Evolutionary conservation across 2,329 filamentous ascomycete species (phyloP), one percentile per base, ranked within the genome.

Genomic region (Penicillium sclerotiorum): DNA sequence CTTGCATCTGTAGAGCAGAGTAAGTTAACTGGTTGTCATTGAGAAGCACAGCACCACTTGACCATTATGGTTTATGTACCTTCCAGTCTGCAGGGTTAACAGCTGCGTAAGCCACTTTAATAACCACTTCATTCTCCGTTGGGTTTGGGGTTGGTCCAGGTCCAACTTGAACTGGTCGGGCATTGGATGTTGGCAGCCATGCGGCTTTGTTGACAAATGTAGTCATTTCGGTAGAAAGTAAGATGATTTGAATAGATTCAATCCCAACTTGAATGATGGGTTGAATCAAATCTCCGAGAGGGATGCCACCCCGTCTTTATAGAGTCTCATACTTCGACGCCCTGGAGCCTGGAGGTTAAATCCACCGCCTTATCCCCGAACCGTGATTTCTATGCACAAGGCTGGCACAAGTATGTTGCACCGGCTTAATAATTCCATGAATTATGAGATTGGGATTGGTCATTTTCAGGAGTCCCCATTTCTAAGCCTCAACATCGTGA

Each of bases 71-170:
- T n/a, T 23, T 5, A 21, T 42, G 36, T 22, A 55, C 56, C 40
- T 45, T 56, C 46, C 49, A 53, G 15, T 59, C 56, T 4, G 48
- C 32, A 5, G 56, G 52, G 25, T 57, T 59, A 22, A 59, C 37
- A 18, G 56, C 52, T 11, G 48, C 52, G 21, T 52, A 55, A 6
- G 49, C 43, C 18, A 57, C 54, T 35, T 55, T 50, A 43, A 59
- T 56, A 9, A 59, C 54, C 4, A 59, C 38, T 21, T 59, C 56
- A 22, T 57, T 28, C 23, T 52, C 56, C 7, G 32, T 17, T 1
- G 56, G 56, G 12, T 49, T 32, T 13, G 56, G 49, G 8, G 21
- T 25, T 13, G 56, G 56, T 3, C 49, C 56, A 9, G 40, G 35
- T 11, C 38, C 52, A 9, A 59, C 41, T 20, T 55, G 18, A 6